Evolutionary conservation across 2,329 filamentous ascomycete genomes (phyloP), one percentile per base, ranked within the genome.

Genomic region (Thelonectria olida): DNA sequence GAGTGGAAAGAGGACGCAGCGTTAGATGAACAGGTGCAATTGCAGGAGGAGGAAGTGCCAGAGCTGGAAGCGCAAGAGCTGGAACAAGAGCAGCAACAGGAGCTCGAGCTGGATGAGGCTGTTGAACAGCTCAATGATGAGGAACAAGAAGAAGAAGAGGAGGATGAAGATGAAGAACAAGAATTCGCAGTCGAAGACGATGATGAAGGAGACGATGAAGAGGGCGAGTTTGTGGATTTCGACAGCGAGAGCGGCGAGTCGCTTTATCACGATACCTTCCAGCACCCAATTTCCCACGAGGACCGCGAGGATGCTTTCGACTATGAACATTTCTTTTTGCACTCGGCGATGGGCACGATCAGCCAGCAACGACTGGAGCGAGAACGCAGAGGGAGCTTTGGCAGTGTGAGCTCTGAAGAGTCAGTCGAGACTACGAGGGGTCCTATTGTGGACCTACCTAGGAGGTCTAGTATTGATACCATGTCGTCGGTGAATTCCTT

Each of bases 261-360:
- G 12, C 80, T 89, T 7, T 89, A 91, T 69, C 86, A 90, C 68
- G 88, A 89, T 67, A 80, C 84, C 0, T 75, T 83, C 48, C 82
- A 86, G 55, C 83, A 86, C 52, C 84, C 85, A 8, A 79, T 91
- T 6, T 92, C 93, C 0, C 95, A 98, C 72, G 95, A 98, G 78
- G 93, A 97, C 75, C 91, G 95, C 19, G 90, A 94, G 67, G 95
- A 98, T 76, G 94, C 94, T 1, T 98, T 98, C 72, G 95, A 98
- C 75, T 98, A 98, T 65, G 92, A 97, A 75, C 90, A 97, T 74
- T 97, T 97, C 79, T 97, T 97, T 76, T 83, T 97, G 13, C 93
- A 97, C 75, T 97, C 92, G 67, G 93, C 93, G 10, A 90, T 97
- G 85, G 93, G 93, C 6, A 93, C 85, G 2, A 89, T 93, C 72